Evolutionary conservation across 345 rosid species (phyloP).

Genomic region (Eucalyptus regnans): DNA sequence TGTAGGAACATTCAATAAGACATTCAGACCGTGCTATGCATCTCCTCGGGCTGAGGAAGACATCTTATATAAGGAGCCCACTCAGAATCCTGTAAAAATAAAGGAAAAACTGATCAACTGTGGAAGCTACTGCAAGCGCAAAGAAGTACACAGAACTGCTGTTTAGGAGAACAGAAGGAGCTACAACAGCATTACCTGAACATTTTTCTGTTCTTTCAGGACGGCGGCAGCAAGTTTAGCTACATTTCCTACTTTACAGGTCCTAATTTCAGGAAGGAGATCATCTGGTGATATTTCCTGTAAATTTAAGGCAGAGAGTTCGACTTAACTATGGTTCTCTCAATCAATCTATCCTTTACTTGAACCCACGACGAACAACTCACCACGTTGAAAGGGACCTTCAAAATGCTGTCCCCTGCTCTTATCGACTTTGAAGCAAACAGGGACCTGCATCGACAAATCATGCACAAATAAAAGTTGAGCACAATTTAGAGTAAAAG

Average conservation of each 20-base stretch:
- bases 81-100: constrained; percentile 38
- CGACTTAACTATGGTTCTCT: neutral
- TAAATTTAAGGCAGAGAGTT: neutral
- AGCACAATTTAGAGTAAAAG: neutral
- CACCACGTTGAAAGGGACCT: constrained; percentile 64
- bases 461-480: neutral
- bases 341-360: neutral
- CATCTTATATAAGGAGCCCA: constrained; percentile 67
- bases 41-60: constrained; percentile 50
- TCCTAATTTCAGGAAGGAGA: constrained; percentile 34
- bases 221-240: constrained; percentile 56
- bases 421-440: constrained; percentile 46
- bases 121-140: neutral
- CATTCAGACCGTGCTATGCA: constrained; percentile 53
- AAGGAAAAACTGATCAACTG: neutral
- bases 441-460: constrained; percentile 31
- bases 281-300: constrained; percentile 65
- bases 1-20: neutral
- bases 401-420: constrained; percentile 59
- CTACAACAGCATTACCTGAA: constrained; percentile 23
- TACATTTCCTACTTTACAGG: constrained; percentile 28
- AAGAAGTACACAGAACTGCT: neutral
- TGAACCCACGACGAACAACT: neutral
- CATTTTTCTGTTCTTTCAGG: constrained; percentile 34
- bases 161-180: neutral